phyloP scores from a whole-genome alignment of 805 yeast species.

The Yamadazyma nakazawae region DNA sequence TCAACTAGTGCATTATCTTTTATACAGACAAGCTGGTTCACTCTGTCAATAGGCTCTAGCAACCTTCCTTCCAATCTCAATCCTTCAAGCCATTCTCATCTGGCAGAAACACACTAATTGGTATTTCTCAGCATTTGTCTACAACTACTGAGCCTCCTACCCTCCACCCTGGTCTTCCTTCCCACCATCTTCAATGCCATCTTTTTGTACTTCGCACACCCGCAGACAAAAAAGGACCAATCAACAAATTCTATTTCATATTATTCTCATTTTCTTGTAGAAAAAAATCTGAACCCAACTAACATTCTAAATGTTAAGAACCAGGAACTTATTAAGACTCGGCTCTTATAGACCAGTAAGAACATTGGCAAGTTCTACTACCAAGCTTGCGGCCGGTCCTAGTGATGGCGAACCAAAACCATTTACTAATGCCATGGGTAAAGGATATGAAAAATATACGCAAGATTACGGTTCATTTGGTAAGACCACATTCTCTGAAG shows the following conservation, averaged over 20 bases:
- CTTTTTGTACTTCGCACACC: constrained; percentile 3
- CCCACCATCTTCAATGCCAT: background rate
- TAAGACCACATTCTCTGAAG: constrained; percentile 44
- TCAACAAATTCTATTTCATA: constrained; percentile 13
- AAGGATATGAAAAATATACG: constrained; percentile 33
- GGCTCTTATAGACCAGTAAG: constrained; percentile 7
- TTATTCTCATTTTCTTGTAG: constrained; percentile 5
- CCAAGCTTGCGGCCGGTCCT: constrained; percentile 3
- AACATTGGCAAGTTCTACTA: constrained; percentile 1
- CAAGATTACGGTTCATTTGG: constrained; percentile 31
- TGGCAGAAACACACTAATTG: no score
- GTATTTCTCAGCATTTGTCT: no score
- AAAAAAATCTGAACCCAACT: constrained; percentile 1
- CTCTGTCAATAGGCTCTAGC: no score
- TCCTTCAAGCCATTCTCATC: no score
- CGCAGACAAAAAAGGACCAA: constrained; percentile 10
- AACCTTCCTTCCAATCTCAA: no score
- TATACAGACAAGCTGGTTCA: no score
- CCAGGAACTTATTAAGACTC: constrained; percentile 9
- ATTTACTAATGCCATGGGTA: constrained; percentile 37
- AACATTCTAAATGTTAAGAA: constrained; percentile 12
- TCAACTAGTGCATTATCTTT: no score
- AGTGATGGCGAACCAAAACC: constrained; percentile 25
- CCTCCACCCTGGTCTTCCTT: background rate
- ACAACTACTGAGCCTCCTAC: no score